Evolutionary conservation across 768 basidiomycete genomes (phyloP).

Genomic region (Termitomyces sp.): DNA sequence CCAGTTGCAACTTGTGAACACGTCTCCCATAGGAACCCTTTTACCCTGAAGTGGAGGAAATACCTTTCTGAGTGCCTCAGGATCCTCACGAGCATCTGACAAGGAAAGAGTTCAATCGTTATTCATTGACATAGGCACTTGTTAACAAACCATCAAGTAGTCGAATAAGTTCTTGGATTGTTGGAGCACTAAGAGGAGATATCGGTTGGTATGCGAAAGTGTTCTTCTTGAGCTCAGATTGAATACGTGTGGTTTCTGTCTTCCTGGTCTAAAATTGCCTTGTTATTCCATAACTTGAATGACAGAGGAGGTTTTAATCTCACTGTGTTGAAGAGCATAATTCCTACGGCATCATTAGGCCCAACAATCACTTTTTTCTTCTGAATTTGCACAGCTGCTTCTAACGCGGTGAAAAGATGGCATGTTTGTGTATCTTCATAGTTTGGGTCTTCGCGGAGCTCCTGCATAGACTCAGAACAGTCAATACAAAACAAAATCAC

Average conservation of each 20-base stretch:
- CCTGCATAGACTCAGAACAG: constrained; percentile 87
- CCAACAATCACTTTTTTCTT: constrained; percentile 87
- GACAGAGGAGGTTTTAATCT: constrained; percentile 21
- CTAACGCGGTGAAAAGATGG: constrained; percentile 73
- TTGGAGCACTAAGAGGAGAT: constrained; percentile 70
- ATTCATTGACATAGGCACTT: neutral
- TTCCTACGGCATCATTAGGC: constrained; percentile 86
- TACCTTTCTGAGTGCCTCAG: constrained; percentile 42
- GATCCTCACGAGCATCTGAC: constrained; percentile 63
- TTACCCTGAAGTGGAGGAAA: constrained; percentile 61
- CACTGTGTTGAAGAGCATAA: constrained; percentile 91
- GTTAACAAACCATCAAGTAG: constrained; percentile 63
- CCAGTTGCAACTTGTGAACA: constrained; percentile 88
- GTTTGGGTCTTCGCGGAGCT: constrained; percentile 55
- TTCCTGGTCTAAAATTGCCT: constrained; percentile 32
- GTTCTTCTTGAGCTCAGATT: constrained; percentile 63
- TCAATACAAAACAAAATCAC: constrained; percentile 96
- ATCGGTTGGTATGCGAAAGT: constrained; percentile 75
- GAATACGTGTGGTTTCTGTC: constrained; percentile 19
- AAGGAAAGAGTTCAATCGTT: neutral
- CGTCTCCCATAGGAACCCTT: constrained; percentile 77
- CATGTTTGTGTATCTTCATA: constrained; percentile 66
- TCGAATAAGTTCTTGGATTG: constrained; percentile 72
- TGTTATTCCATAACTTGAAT: constrained; percentile 2
- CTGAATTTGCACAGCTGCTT: constrained; percentile 81